Conservation (phyloP, 2,329 filamentous ascomycete species). For the Ceratocystis destructans region DNA sequence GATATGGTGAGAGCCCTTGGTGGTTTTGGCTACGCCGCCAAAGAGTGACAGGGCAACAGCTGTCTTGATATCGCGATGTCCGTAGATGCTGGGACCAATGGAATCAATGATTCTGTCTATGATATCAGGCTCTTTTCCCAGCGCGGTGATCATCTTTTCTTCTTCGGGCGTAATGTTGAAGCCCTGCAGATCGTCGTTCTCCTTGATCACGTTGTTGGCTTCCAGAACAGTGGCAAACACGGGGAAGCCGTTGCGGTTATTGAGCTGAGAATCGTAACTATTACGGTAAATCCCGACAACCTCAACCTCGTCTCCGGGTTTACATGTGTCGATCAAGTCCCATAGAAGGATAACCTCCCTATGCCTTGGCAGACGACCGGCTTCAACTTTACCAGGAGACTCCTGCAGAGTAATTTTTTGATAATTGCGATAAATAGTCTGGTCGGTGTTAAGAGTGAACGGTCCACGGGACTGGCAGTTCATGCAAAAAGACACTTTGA, state of each 20-base stretch:
- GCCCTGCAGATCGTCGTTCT: slow-evolving; percentile 91
- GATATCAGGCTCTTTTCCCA: slow-evolving; percentile 82
- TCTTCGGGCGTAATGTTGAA: slow-evolving; percentile 93
- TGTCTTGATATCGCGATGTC: slow-evolving; percentile 93
- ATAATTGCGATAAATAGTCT: slow-evolving; percentile 97
- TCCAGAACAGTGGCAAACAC: slow-evolving; percentile 97
- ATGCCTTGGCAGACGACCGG: slow-evolving; percentile 82
- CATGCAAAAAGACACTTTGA: slow-evolving; percentile 92
- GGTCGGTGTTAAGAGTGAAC: slow-evolving; percentile 90
- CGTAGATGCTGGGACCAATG: slow-evolving; percentile 94
- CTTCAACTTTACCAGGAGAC: slow-evolving; percentile 90
- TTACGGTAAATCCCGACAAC: slow-evolving; percentile 95
- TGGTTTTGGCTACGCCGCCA: slow-evolving; percentile 81
- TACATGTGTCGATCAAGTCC: slow-evolving; percentile 92
- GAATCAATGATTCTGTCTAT: slow-evolving; percentile 86
- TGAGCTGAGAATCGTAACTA: slow-evolving; percentile 93
- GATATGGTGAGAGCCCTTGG: slow-evolving; percentile 78
- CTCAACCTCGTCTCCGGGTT: slow-evolving; percentile 95
- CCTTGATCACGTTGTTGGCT: slow-evolving; percentile 93
- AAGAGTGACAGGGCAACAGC: slow-evolving; percentile 89
- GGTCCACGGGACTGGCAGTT: slow-evolving; percentile 91
- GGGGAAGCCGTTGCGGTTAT: slow-evolving; percentile 97
- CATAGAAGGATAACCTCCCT: slow-evolving; percentile 91
- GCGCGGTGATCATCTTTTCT: slow-evolving; percentile 72
- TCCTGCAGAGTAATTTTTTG: slow-evolving; percentile 96